Percentiles rank a stretch among this genome's conserved stretches.
Evolutionary conservation across 371 early-diverging fungal genomes (phyloP).

Genomic region (Syncephalastrum racemosum): DNA sequence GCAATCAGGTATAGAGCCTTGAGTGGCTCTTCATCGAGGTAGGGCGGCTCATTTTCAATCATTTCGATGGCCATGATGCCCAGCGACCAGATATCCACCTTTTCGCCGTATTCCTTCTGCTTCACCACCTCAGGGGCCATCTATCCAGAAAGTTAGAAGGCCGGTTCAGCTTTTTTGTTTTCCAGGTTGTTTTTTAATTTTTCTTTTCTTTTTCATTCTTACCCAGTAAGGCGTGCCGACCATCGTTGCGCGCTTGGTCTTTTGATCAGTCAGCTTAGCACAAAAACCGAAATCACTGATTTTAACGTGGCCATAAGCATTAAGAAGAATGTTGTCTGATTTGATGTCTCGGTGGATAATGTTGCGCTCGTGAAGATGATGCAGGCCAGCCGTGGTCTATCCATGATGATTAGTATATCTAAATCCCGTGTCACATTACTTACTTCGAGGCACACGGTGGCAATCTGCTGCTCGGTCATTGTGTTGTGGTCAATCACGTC

Average conservation of each 20-base stretch:
- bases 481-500: constrained; percentile 93
- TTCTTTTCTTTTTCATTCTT: constrained; percentile 1
- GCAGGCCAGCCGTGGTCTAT: constrained; percentile 82
- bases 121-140: constrained; percentile 94
- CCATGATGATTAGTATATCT: neutral
- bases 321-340: constrained; percentile 91
- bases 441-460: constrained; percentile 86
- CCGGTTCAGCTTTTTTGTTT: too few relatives aligned
- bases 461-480: constrained; percentile 88
- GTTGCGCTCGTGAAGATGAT: constrained; percentile 87
- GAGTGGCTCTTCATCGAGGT: constrained; percentile 91
- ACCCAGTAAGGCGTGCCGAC: constrained; percentile 93
- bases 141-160: constrained; percentile 14
- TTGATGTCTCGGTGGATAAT: constrained; percentile 99
- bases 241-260: constrained; percentile 87
- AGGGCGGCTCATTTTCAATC: constrained; percentile 97
- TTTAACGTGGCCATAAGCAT: constrained; percentile 88
- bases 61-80: constrained; percentile 98
- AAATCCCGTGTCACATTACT: neutral
- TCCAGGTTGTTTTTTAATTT: too few relatives aligned
- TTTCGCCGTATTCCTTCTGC: constrained; percentile 85
- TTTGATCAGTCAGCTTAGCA: constrained; percentile 80
- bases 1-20: constrained; percentile 95
- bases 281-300: constrained; percentile 94
- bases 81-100: constrained; percentile 94